Base-by-base conservation (phyloP, 169 alveolate species). In the Eimeria tenella region DNA sequence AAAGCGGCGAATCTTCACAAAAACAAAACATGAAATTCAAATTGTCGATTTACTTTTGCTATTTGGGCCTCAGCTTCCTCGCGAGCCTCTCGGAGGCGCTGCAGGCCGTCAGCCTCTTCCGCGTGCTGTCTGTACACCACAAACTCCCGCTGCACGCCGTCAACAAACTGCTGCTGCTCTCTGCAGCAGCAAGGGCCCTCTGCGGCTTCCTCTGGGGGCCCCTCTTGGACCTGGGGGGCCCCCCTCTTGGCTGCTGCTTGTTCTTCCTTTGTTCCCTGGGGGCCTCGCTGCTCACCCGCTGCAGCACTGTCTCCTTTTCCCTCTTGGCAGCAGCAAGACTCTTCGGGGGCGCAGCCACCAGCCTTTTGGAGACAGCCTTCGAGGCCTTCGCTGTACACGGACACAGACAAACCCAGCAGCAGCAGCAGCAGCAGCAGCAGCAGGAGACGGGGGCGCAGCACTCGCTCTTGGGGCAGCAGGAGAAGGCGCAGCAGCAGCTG, bases 321-420 rank as follows among this genome's bases (percentile, higher is more conserved):
- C 21, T n/a, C 13, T 87, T 88, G 4, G 55, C 71, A 3, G 87
- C 71, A 17, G 94, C 86, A 5, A 10, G 94, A 5, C 58, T 70
- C 58, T 15, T 88, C 11, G 94, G 94, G 23, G 94, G 94, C 4
- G 77, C 23, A 8, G 94, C 88, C 9, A 31, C 77, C n/a, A 71
- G 77, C 63, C 23, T 88, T 10, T 19, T 88, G 21, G 94, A 88
- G 21, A 88, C 87, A 1, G 75, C 87, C 7, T 88, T 73, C 50
- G 94, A 88, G 49, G 86, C 77, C 65, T 58, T 60, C 23, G 7
- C 73, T 4, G 77, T 88, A 8, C 5, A 11, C 49, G 93, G 13
- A 55, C 68, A 63, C 23, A 52, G 74, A 21, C 58, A 8, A 42
- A 55, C 15, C 77, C 42, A 21, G 58, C 90, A 15, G 77, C 58